Evolutionary conservation across 768 basidiomycete genomes (phyloP), one percentile per base, ranked within the genome.

Genomic region (Boletus subcaerulescens): DNA sequence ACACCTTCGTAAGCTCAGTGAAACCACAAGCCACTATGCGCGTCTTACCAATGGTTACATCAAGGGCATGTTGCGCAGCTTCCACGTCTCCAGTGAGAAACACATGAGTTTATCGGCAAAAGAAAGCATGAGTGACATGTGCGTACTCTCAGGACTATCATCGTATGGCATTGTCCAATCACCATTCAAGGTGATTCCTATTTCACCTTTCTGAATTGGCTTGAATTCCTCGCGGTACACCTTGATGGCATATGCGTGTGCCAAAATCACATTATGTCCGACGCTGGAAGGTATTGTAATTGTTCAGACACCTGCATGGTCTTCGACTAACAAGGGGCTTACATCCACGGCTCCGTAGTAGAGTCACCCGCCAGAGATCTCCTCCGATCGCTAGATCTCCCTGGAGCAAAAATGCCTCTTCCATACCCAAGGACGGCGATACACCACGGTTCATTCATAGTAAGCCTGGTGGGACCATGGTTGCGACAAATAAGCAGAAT

Each of bases 121-220:
- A 32, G 31, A 42, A 41, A 53, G 3, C 10, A 35, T 9, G n/a
- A 32, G 40, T 8, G 10, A 40, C 3, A 22, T 12, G 20, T 14
- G 17, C 39, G 18, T n/a, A 89, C 89, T 89, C 63, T 84, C 82
- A 11, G 80, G 82, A 39, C 68, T 76, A 58, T 87, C 79, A 59
- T 89, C 85, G 57, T 83, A 90, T 9, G 33, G 33, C 13, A 33
- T 11, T 14, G 33, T 76, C 85, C 85, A 89, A 66, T 88, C 85
- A 12, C 87, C 85, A 60, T 89, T 89, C 43, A 90, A 74, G 0
- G 89, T 90, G 64, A 91, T 89, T n/a, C 87, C 88, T 60, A 91
- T 87, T 59, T 77, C 72, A 22, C 87, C 90, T 11, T 78, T 74
- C 66, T 89, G 87, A 2, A 57, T 68, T 4, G 76, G 59, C 70